phyloP scores from a whole-genome alignment of 176 grass and related monocot species.

The Eragrostis nindensis region DNA sequence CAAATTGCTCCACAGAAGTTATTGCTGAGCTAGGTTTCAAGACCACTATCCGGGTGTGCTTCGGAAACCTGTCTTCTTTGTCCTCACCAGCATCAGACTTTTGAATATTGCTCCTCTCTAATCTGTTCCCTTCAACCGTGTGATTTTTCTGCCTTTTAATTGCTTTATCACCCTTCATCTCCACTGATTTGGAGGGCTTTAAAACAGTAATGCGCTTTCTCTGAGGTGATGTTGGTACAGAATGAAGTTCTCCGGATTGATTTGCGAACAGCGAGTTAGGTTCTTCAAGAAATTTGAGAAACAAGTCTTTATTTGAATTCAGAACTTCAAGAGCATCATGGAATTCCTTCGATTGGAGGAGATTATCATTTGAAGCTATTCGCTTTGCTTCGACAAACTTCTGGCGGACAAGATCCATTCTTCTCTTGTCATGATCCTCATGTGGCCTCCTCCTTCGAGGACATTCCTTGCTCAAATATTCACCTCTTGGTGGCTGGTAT shows the following conservation, averaged over 20 bases:
- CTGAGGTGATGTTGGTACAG: slow-evolving; percentile 57
- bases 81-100: slow-evolving; percentile 33
- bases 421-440: slow-evolving; percentile 50
- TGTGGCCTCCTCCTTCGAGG: slow-evolving; percentile 30
- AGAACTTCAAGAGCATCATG: slow-evolving; percentile 86
- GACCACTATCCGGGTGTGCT: slow-evolving; percentile 83
- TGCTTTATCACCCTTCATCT: slow-evolving; percentile 43
- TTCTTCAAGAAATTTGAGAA: slow-evolving; percentile 96
- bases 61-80: slow-evolving; percentile 59
- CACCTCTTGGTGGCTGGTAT: slow-evolving; percentile 55
- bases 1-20: slow-evolving; percentile 37
- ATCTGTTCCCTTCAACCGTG: slow-evolving; percentile 31
- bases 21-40: slow-evolving; percentile 71
- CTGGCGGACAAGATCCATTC: slow-evolving; percentile 83
- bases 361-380: slow-evolving; percentile 69
- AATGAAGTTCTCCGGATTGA: slow-evolving; percentile 39
- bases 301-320: slow-evolving; percentile 92
- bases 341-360: slow-evolving; percentile 83
- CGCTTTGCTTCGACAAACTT: slow-evolving; percentile 94
- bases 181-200: slow-evolving; percentile 75
- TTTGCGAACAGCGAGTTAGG: slow-evolving; percentile 76
- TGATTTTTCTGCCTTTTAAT: slow-evolving; percentile 43
- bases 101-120: slow-evolving; percentile 39
- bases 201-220: slow-evolving; percentile 85
- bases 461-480: slow-evolving; percentile 35